Conservation (phyloP, 2,329 filamentous ascomycete species). For the Paecilomyces variotii region DNA sequence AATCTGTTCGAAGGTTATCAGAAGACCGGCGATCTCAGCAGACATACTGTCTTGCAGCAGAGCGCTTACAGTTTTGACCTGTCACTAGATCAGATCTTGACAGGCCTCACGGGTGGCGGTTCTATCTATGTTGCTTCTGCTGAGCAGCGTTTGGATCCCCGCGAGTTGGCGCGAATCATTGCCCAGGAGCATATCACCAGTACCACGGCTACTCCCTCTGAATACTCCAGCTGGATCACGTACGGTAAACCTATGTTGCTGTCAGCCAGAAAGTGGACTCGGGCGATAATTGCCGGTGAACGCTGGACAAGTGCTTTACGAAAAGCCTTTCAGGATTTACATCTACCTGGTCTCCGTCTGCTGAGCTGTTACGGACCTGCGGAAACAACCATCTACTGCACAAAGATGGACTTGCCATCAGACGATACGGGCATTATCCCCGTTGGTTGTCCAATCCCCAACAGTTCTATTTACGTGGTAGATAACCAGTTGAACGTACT, state of each 20-base stretch:
- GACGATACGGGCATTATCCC: conserved; percentile 12
- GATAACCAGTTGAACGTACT: conserved; percentile 30
- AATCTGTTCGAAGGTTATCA: conserved; percentile 14
- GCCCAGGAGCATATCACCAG: conserved; percentile 9
- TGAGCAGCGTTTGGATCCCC: conserved; percentile 1
- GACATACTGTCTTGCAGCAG: conserved; percentile 8
- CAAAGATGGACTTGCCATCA: conserved; percentile 30
- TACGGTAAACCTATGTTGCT: conserved; percentile 8
- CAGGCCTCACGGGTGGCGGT: conserved; percentile 10
- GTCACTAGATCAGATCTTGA: conserved; percentile 11
- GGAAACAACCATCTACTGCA: too few species aligned
- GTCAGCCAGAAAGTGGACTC: not conserved
- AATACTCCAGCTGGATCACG: conserved; percentile 10
- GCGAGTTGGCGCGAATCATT: conserved; percentile 9
- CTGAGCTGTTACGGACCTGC: too few species aligned
- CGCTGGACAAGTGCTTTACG: too few species aligned
- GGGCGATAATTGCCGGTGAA: conserved; percentile 4
- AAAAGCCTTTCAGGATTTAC: too few species aligned
- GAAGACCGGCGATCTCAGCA: conserved; percentile 4
- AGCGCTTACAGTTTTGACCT: conserved; percentile 8
- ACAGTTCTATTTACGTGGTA: conserved; percentile 32
- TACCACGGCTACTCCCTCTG: conserved; percentile 13
- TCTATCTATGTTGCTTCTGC: conserved; percentile 7
- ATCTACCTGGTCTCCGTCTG: too few species aligned
- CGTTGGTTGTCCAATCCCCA: conserved; percentile 22